These are phyloP conservation scores for Apophysomyces variabilis DNA, from an alignment of 371 early-diverging fungal species.

Conservation along the genomic window DNA sequence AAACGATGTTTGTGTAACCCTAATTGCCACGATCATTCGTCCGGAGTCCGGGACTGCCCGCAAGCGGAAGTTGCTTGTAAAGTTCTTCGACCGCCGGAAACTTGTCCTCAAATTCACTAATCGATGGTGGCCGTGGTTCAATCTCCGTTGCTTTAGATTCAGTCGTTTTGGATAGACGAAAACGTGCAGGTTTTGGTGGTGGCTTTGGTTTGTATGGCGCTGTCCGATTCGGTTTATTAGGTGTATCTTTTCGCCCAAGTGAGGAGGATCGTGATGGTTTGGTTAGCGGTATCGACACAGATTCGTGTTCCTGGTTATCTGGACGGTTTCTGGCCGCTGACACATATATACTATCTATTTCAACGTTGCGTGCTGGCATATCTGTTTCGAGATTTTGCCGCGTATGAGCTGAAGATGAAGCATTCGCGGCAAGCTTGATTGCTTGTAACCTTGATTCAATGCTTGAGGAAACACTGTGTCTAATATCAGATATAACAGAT, in stretches of 20 bases:
- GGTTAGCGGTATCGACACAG: neutral
- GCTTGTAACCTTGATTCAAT: slow-evolving; percentile 42
- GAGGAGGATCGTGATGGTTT: neutral
- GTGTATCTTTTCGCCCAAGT: slow-evolving; percentile 1
- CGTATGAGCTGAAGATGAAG: neutral
- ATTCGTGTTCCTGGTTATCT: neutral
- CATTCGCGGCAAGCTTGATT: slow-evolving; percentile 6
- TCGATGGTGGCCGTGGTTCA: slow-evolving; percentile 19
- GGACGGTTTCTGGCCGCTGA: neutral
- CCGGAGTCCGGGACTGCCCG: slow-evolving; percentile 1
- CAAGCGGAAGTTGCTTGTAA: slow-evolving; percentile 21
- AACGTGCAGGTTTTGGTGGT: slow-evolving; percentile 52
- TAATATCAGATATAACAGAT: neutral
- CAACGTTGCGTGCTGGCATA: neutral
- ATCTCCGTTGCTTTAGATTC: slow-evolving; percentile 12
- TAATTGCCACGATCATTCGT: slow-evolving; percentile 8
- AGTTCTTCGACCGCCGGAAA: slow-evolving; percentile 45
- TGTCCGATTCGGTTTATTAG: neutral
- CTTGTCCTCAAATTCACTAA: slow-evolving; percentile 46
- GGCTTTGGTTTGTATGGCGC: slow-evolving; percentile 28
- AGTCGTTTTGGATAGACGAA: slow-evolving; percentile 32
- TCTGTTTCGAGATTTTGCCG: neutral
- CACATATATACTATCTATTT: neutral
- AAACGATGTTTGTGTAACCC: slow-evolving; percentile 4
- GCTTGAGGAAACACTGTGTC: slow-evolving; percentile 31